A percentile compares a stretch with the other conserved stretches of the same genome.
Evolutionary conservation across 2,329 filamentous ascomycete species (phyloP).

Genomic region (Plectosphaerella plurivora): DNA sequence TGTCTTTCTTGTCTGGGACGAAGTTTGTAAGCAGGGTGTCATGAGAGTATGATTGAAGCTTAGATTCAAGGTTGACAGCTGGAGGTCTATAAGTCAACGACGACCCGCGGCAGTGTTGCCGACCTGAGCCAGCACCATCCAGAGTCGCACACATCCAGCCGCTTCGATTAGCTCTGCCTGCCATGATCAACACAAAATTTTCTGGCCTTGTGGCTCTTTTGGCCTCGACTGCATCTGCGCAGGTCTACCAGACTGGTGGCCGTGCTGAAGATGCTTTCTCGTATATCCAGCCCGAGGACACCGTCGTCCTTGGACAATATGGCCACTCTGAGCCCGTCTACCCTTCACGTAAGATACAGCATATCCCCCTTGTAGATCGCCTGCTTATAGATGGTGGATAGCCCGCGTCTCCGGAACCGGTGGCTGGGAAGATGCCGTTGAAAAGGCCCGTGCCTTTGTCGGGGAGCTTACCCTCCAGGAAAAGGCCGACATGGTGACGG

Average conservation of each 20-base stretch:
- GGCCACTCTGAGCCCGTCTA: neutral
- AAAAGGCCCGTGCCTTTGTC: constrained; percentile 13
- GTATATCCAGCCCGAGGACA: neutral
- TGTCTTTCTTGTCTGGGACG: too few relatives aligned
- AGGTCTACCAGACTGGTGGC: constrained; percentile 17
- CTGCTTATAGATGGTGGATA: neutral
- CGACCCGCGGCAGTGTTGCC: too few relatives aligned
- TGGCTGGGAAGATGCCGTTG: constrained; percentile 11
- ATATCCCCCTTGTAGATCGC: neutral
- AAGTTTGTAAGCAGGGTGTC: too few relatives aligned
- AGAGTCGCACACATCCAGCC: too few relatives aligned
- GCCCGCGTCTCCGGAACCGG: neutral
- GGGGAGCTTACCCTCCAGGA: constrained; percentile 19
- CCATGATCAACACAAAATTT: constrained; percentile 6
- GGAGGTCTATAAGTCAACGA: too few relatives aligned
- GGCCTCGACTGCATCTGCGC: constrained; percentile 18
- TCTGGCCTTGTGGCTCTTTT: constrained; percentile 22
- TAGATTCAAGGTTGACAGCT: too few relatives aligned
- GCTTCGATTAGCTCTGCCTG: too few relatives aligned
- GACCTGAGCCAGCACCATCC: too few relatives aligned
- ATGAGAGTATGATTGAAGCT: too few relatives aligned
- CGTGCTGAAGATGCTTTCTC: neutral
- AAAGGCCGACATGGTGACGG: constrained; percentile 26
- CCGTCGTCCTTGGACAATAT: neutral
- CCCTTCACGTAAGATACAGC: neutral